Percentiles rank a stretch among this genome's conserved stretches.
phyloP scores from a whole-genome alignment of 2,329 filamentous ascomycete genomes.

The Colletotrichum costaricense region DNA sequence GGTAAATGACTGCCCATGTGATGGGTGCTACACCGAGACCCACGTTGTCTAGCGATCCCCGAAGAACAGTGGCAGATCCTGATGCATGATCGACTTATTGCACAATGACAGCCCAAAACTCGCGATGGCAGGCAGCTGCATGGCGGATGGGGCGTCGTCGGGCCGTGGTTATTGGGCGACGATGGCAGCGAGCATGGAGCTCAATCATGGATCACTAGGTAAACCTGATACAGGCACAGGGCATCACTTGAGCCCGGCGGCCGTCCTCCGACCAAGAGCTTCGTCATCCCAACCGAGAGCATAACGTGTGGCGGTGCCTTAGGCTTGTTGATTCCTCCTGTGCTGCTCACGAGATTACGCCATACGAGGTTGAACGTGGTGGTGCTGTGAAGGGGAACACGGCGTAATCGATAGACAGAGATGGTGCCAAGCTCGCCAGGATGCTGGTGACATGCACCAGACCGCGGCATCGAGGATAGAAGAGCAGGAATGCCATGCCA shows the following conservation, averaged over 20 bases:
- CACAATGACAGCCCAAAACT: not conserved
- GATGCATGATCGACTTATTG: not conserved
- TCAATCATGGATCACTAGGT: not conserved
- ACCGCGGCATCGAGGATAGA: not conserved
- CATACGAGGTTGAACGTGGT: not conserved
- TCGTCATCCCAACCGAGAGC: not conserved
- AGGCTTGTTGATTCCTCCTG: not conserved
- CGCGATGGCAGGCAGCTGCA: slow-evolving; percentile 7
- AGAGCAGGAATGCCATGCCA: not conserved
- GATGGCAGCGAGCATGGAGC: not conserved
- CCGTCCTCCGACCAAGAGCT: not conserved
- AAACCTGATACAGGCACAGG: slow-evolving; percentile 13
- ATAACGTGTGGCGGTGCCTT: slow-evolving; percentile 3
- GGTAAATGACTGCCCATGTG: not conserved
- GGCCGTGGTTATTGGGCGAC: not conserved
- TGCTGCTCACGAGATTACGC: not conserved
- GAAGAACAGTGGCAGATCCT: slow-evolving; percentile 11
- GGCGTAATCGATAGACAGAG: not conserved
- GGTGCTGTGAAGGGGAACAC: not conserved
- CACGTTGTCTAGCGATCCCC: slow-evolving; percentile 5
- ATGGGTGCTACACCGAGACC: not conserved
- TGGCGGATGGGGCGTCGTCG: not conserved
- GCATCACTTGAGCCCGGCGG: slow-evolving; percentile 4
- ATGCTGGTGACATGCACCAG: not conserved
- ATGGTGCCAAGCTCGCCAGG: not conserved